Evolutionary conservation across 495 filamentous ascomycete species (phyloP).

Genomic region (Penicillium ochrochloron): DNA sequence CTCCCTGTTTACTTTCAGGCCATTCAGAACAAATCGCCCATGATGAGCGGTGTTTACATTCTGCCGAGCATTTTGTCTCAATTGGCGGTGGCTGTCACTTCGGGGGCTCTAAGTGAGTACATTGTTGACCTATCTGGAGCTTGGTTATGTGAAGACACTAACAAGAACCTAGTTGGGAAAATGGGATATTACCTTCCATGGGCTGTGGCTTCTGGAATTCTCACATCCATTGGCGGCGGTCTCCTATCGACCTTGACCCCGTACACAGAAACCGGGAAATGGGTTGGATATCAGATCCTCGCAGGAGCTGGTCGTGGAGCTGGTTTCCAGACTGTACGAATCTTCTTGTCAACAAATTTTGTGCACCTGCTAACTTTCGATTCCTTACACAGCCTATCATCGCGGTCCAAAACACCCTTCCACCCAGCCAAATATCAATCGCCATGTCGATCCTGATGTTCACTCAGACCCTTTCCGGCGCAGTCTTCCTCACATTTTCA

Average conservation of each 20-base stretch:
- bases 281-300: constrained; percentile 63
- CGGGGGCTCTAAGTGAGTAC: constrained; percentile 45
- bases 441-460: constrained; percentile 58
- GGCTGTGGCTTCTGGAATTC: constrained; percentile 33
- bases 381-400: constrained; percentile 45
- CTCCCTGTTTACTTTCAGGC: constrained; percentile 51
- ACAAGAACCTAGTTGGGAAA: constrained; percentile 33
- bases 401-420: constrained; percentile 57
- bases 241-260: constrained; percentile 54
- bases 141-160: neutral
- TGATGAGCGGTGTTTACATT: constrained; percentile 44
- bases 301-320: constrained; percentile 55
- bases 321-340: constrained; percentile 48
- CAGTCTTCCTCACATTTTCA: constrained; percentile 51
- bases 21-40: constrained; percentile 31
- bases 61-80: constrained; percentile 56
- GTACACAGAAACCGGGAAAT: constrained; percentile 46
- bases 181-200: constrained; percentile 58
- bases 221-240: constrained; percentile 49
- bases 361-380: neutral
- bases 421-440: constrained; percentile 48
- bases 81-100: constrained; percentile 49
- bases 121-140: neutral
- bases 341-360: neutral
- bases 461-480: constrained; percentile 53